Base-by-base conservation (phyloP, 2,329 filamentous ascomycete genomes). In the Leptoxyphium fumago region DNA sequence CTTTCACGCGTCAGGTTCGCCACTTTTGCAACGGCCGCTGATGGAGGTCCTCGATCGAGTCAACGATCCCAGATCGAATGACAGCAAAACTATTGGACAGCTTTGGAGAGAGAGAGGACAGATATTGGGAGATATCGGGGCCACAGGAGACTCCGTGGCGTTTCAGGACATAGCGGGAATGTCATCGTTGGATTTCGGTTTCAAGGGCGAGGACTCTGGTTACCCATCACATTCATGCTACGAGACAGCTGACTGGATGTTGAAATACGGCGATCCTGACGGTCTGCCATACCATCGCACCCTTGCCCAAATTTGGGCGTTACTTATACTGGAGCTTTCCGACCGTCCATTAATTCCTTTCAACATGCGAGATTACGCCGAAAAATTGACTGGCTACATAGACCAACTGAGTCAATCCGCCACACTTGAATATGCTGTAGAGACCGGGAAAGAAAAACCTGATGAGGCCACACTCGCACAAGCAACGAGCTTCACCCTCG, bases 91-190 rank as follows among this genome's bases (percentile, higher is more conserved):
- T 0, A 65, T 96, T 8, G 75, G 77, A 40, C 70, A 82, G 17
- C 67, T 88, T 2, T 96, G 88, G 86, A 75, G 85, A n/a, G 67
- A 71, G 14, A 68, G 73, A 2, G 66, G 73, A 11, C 71, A 65
- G 17, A 66, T 73, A 28, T 68, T 96, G 1, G 77, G 79, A 39
- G 75, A 77, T 2, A 71, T 93, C 0, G 85, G 80, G 10, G 79
- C 78, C 4, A 80, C 75, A 9, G 82, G 85, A 52, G 91, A 96
- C 62, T 91, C 85, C 55, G 82, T 87, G 2, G 78, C 87, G 2
- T 98, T 96, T 62, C 89, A 94, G 63, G 77, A 89, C 59, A 84
- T 96, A 42, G 86, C 85, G 1, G 91, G 91, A 43, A 87, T 80
- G 7, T 89, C 86, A 39, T 88, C 84, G 10, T 70, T 98, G 45